Evolutionary conservation across 768 basidiomycete species (phyloP), one percentile per base, ranked within the genome.

Genomic region (Leucocoprinus leucothites): DNA sequence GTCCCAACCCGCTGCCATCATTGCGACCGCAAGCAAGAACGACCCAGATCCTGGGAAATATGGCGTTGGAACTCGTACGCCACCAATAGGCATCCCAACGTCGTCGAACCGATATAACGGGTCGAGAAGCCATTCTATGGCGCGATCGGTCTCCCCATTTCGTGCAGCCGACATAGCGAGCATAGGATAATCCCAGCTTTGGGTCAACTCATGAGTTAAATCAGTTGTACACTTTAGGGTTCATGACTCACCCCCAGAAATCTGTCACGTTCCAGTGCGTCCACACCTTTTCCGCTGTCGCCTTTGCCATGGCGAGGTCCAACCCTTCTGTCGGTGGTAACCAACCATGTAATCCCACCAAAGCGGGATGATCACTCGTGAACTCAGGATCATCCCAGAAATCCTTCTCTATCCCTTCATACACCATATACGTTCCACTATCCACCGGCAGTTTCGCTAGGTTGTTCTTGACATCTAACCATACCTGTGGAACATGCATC

Each of bases 1-100:
- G 63, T 83, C 82, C 83, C 83, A 85, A 0, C 83, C 83, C 25
- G 59, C 69, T 14, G 80, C 76, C 82, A 85, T 82, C 75, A 82
- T 79, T 9, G 80, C 82, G 5, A 81, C 60, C 0, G 80, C 76
- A 41, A 74, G 74, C 25, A 84, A 65, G n/a, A 84, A 64, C 2
- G 72, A 71, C 0, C 82, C 82, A 4, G 80, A 72, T 4, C 80
- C 80, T 8, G 82, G 82, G 63, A 84, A 84, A 65, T 84, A 84
- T 3, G 82, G 82, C 24, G 80, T 80, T 18, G 81, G 78, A 3
- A 82, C 80, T 44, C 71, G 72, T 26, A 76, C 73, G 3, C 81
- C 81, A 6, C 82, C 81, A 16, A 78, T 65, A 1, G 83, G 83
- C 81, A 82, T 82, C 3, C 82, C 83, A 13, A 77, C 74, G 50